These are phyloP conservation scores for Leccinum broughii DNA, from an alignment of 768 basidiomycete species.

Conservation along the genomic window DNA sequence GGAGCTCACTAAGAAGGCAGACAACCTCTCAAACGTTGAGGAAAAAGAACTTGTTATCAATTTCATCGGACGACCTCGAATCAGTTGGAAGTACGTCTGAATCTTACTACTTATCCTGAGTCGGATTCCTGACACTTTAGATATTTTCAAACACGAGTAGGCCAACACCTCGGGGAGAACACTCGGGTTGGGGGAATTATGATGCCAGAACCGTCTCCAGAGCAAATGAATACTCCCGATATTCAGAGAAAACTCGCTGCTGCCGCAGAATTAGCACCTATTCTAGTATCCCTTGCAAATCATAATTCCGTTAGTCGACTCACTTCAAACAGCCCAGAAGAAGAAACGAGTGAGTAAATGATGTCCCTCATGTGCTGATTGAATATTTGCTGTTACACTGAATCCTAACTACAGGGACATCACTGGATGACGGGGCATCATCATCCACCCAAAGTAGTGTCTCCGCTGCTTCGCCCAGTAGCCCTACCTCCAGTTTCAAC, in stretches of 20 bases:
- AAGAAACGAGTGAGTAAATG: constrained; percentile 1
- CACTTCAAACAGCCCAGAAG: neutral
- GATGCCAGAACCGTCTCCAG: neutral
- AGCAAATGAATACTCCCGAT: constrained; percentile 1
- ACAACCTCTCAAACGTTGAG: constrained; percentile 8
- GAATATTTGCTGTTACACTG: neutral
- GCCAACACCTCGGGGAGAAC: neutral
- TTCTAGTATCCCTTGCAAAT: neutral
- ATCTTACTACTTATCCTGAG: no score
- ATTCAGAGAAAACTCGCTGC: no score
- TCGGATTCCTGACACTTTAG: no score
- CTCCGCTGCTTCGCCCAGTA: neutral
- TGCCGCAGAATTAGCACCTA: neutral
- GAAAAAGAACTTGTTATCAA: neutral
- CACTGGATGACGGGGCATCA: neutral
- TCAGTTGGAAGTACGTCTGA: constrained; percentile 1
- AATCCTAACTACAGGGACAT: neutral
- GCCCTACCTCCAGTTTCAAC: neutral
- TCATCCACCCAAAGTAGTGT: neutral
- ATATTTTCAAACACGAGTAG: constrained; percentile 1
- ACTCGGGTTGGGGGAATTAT: neutral
- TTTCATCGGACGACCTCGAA: neutral
- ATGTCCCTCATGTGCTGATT: neutral
- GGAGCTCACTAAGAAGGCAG: neutral
- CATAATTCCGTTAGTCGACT: neutral